A percentile compares a stretch with the other conserved stretches of the same genome.
Conservation (phyloP, 352 stramenopile genomes). For the Phytophthora agathidicida region DNA sequence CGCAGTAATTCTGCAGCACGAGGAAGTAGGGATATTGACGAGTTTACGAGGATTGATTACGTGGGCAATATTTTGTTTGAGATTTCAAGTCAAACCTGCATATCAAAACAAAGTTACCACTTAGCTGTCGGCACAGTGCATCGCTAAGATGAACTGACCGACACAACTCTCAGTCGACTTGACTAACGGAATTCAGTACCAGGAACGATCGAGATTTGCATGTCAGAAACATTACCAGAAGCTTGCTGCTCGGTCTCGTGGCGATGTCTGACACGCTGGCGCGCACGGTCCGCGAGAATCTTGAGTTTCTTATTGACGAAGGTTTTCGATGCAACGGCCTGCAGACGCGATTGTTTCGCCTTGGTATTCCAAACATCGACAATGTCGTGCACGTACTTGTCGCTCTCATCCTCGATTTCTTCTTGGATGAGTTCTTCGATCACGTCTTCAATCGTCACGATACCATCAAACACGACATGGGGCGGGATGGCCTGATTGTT, state of each 20-base stretch:
- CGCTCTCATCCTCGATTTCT: constrained; percentile 92
- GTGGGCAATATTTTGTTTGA: constrained; percentile 1
- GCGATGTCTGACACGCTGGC: constrained; percentile 49
- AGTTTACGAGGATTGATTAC: no score
- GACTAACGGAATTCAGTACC: background rate
- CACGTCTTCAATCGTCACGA: constrained; percentile 94
- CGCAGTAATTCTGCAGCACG: constrained; percentile 36
- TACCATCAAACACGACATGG: constrained; percentile 79
- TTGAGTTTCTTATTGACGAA: constrained; percentile 66
- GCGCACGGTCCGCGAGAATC: constrained; percentile 55
- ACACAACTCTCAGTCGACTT: constrained; percentile 10
- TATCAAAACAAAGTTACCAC: background rate
- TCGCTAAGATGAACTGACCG: no score
- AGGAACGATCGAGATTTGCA: constrained; percentile 22
- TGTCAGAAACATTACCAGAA: background rate
- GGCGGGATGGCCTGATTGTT: constrained; percentile 43
- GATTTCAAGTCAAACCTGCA: background rate
- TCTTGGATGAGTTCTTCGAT: constrained; percentile 93
- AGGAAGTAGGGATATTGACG: no score
- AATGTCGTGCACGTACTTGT: constrained; percentile 73
- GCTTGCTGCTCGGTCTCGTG: background rate
- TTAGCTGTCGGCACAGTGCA: background rate
- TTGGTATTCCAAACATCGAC: constrained; percentile 66
- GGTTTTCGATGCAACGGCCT: constrained; percentile 36
- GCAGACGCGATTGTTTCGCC: constrained; percentile 37